phyloP scores from a whole-genome alignment of 768 basidiomycete genomes.

The Lyophyllum atratum region DNA sequence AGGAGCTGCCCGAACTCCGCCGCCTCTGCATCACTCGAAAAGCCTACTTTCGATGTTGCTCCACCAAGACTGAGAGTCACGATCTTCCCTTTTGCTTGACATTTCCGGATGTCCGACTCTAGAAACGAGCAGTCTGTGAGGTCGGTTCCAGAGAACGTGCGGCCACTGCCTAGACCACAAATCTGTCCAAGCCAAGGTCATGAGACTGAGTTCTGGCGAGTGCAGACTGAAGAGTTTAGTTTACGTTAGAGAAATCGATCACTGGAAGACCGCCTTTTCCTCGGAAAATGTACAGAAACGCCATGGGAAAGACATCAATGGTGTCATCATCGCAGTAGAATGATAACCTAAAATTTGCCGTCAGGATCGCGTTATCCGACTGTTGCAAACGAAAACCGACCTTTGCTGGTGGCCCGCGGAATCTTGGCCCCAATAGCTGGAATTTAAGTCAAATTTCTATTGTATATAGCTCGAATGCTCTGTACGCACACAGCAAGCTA shows the following conservation, averaged over 20 bases:
- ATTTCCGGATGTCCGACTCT: constrained; percentile 60
- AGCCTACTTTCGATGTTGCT: constrained; percentile 57
- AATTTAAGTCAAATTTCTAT: not conserved
- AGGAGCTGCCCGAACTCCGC: constrained; percentile 56
- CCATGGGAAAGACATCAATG: constrained; percentile 62
- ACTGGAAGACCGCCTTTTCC: constrained; percentile 59
- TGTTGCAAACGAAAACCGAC: constrained; percentile 16
- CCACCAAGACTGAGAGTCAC: constrained; percentile 58
- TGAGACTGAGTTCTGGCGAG: not conserved
- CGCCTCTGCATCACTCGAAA: constrained; percentile 55
- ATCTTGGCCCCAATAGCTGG: constrained; percentile 46
- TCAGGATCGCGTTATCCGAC: not conserved
- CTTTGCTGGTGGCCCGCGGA: constrained; percentile 38
- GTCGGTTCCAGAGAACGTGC: constrained; percentile 57
- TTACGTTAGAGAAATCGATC: constrained; percentile 64
- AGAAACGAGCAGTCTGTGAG: constrained; percentile 68
- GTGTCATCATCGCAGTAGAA: constrained; percentile 66
- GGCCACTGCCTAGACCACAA: constrained; percentile 47
- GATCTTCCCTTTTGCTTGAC: constrained; percentile 63
- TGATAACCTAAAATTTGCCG: constrained; percentile 35
- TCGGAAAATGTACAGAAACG: constrained; percentile 63
- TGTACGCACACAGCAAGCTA: constrained; percentile 39
- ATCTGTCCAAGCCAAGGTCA: constrained; percentile 36
- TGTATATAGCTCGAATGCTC: not conserved
- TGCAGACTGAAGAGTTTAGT: constrained; percentile 26